Evolutionary conservation across 352 stramenopile species (phyloP).

Genomic region (Thraustochytrium sp.): DNA sequence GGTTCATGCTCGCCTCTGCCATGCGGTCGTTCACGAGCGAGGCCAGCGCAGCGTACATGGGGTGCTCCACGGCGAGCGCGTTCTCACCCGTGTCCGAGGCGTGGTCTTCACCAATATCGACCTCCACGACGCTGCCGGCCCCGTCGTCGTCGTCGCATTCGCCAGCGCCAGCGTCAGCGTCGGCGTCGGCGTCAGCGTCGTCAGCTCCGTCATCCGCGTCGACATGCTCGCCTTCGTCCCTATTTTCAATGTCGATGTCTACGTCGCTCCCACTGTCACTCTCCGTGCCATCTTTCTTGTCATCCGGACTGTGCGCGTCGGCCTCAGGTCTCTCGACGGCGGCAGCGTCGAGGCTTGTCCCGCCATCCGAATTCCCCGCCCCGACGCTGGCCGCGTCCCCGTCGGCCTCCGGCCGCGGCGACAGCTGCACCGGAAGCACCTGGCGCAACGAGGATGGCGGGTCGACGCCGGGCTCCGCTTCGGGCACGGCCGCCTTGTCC

Average conservation of each 20-base stretch:
- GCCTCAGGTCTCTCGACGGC: too few species aligned
- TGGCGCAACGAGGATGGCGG: too few species aligned
- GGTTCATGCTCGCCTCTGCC: conserved; percentile 25
- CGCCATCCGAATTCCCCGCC: too few species aligned
- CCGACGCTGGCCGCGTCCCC: too few species aligned
- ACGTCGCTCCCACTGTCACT: neutral
- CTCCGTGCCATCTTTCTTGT: neutral
- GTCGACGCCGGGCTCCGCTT: too few species aligned
- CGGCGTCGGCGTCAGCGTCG: neutral
- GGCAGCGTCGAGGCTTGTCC: too few species aligned
- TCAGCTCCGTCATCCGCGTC: neutral
- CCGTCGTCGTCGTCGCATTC: neutral
- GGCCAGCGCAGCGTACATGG: neutral
- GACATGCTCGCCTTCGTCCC: neutral
- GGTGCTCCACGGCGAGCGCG: neutral
- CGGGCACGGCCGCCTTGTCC: too few species aligned
- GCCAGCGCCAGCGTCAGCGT: neutral
- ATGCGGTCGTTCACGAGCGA: conserved; percentile 19
- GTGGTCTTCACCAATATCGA: neutral
- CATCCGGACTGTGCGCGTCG: too few species aligned
- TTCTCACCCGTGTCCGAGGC: neutral
- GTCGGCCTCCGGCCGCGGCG: too few species aligned
- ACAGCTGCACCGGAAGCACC: too few species aligned
- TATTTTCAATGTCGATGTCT: neutral
- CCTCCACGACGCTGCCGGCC: neutral